Evolutionary conservation across 1,139 yeast species (phyloP).

Genomic region (Magnusiomyces sp.): DNA sequence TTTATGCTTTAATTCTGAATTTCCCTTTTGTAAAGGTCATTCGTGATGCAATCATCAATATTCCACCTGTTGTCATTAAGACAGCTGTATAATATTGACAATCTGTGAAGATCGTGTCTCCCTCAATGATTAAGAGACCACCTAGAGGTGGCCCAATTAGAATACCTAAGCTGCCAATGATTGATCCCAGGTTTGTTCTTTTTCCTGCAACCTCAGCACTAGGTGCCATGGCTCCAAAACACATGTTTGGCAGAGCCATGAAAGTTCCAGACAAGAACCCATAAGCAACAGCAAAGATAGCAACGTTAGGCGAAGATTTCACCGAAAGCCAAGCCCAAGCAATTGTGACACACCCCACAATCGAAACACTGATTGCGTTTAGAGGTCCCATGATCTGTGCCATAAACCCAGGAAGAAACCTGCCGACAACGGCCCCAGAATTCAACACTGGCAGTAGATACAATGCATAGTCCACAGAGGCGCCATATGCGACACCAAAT

Average conservation of each 20-base stretch:
- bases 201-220: conserved; percentile 35
- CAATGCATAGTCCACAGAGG: conserved; percentile 20
- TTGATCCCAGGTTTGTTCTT: conserved; percentile 50
- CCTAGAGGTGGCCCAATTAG: conserved; percentile 47
- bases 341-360: conserved; percentile 22
- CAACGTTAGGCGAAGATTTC: conserved; percentile 38
- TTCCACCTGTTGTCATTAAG: conserved; percentile 2
- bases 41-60: conserved; percentile 1
- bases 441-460: conserved; percentile 43
- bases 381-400: conserved; percentile 42
- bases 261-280: conserved; percentile 45
- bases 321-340: conserved; percentile 34
- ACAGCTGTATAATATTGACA: conserved; percentile 7
- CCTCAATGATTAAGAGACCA: conserved; percentile 37
- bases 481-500: conserved; percentile 23
- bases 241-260: conserved; percentile 38
- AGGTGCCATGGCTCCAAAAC: conserved; percentile 44
- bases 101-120: conserved; percentile 11
- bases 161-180: conserved; percentile 46
- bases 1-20: conserved; percentile 3
- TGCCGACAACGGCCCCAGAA: conserved; percentile 43
- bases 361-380: conserved; percentile 34
- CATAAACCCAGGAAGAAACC: conserved; percentile 41
- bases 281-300: conserved; percentile 35
- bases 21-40: conserved; percentile 3